Evolutionary conservation across 371 early-diverging fungal genomes (phyloP), one percentile per base, ranked within the genome.

Genomic region (Mortierella sp.): DNA sequence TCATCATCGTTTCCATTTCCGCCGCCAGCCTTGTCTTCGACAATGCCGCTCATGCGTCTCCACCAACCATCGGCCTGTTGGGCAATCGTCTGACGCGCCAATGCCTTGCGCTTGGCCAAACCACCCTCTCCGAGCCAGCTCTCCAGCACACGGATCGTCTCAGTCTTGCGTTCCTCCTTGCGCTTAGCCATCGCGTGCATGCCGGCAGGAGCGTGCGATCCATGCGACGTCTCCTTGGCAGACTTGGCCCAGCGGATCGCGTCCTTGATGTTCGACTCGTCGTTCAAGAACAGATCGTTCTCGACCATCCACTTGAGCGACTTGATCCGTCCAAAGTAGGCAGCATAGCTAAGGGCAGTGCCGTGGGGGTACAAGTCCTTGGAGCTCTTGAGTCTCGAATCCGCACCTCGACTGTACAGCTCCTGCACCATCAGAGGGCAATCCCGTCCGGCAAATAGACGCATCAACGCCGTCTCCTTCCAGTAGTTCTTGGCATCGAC

Each of bases 401-500:
- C 79, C 3, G 79, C 76, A 26, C 83, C 83, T 58, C 83, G 78
- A 26, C 76, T 78, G 70, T 83, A 83, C 47, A 83, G 43, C 61
- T 83, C 83, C 64, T 83, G 83, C 2, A 83, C 83, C 83, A 83
- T 83, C 52, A 83, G 73, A 26, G 79, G 79, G 41, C 79, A 78
- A 44, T 83, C 83, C 5, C 83, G 75, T 44, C 75, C 83, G 3
- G 79, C 76, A 50, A 74, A 66, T 40, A 83, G 43, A 26, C 73
- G 75, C 83, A 83, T 83, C 70, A 83, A 58, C 14, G 73, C 66
- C 1, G 83, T 83, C 64, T 83, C 83, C 76, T 83, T 83, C 83
- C 83, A 83, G 47, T 74, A 70, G 55, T 83, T 83, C 83, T 78
- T 83, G 75, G 83, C 83, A 64, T 83, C 83, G 1, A 83, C 83